These are phyloP conservation scores for Fusarium burgessii DNA, from an alignment of 2,329 filamentous ascomycete species.

Conservation along the genomic window DNA sequence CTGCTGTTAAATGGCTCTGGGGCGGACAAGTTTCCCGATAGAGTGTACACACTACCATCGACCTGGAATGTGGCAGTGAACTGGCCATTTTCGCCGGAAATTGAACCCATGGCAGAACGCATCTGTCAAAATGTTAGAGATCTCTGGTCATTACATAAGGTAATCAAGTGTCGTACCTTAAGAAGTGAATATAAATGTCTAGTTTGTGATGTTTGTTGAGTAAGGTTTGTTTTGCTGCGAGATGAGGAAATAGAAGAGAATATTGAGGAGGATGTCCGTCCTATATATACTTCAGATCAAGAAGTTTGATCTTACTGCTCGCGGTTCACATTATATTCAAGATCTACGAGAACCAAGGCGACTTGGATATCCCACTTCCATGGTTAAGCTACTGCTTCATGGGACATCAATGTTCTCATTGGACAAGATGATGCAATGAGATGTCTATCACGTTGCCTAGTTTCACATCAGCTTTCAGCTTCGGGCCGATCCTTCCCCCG, in stretches of 20 bases:
- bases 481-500: neutral
- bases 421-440: neutral
- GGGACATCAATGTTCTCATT: neutral
- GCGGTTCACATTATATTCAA: no score
- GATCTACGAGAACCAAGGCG: no score
- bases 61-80: neutral
- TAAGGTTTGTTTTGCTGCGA: neutral
- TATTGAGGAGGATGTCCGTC: neutral
- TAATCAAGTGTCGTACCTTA: neutral
- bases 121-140: neutral
- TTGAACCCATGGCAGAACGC: neutral
- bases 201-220: no score
- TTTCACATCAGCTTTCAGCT: neutral
- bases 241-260: neutral
- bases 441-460: no score
- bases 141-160: rapidly evolving
- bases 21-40: neutral
- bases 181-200: neutral
- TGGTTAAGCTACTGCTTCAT: no score
- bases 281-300: neutral
- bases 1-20: neutral
- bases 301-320: rapidly evolving
- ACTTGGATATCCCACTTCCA: neutral
- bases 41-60: rapidly evolving
- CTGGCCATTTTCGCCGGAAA: rapidly evolving